Evolutionary conservation across 2,329 filamentous ascomycete species (phyloP), one percentile per base, ranked within the genome.

Genomic region (Penicillium sclerotiorum): DNA sequence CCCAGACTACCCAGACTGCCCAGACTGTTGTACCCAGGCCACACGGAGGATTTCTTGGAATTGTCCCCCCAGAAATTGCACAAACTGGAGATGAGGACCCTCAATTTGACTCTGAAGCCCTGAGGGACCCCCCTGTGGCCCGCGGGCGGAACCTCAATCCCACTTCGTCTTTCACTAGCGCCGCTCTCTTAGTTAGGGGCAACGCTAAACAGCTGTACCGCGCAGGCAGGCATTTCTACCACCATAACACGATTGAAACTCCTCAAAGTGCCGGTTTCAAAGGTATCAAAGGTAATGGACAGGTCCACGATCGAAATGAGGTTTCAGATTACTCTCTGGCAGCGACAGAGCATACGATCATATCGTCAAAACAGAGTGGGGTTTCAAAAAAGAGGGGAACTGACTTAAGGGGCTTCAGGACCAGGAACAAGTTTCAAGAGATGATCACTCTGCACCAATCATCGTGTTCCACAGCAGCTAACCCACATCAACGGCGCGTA

Each of bases 121-220:
- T 20, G 30, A 39, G 23, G 23, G 18, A 18, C 40, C 54, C 13
- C 25, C 13, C 13, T 9, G 25, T 28, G 25, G 25, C 25, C 52
- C 44, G 22, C 53, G 49, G 53, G 50, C 50, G 50, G 56, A 58
- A 54, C 50, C 45, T 36, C 43, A 58, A 58, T 56, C 33, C 45
- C 32, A 55, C 52, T 48, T 20, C 30, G 28, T n/a, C 38, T 13
- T 23, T 15, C 35, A 42, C 50, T 51, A 49, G 50, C 40, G 44
- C 46, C 33, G 20, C 21, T 21, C 38, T 18, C 40, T 38, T 35
- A 47, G 21, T 53, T 43, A 40, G 28, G 48, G 48, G 28, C 21
- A 12, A 33, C 44, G 36, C 41, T 50, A 45, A 40, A 5, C 21
- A 27, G 30, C 21, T 49, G 54, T 28, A 28, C 46, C 52, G 50